Percentiles rank a stretch among this genome's conserved stretches.
phyloP scores from a whole-genome alignment of 2,329 filamentous ascomycete genomes.

The Kalmusia sp. region DNA sequence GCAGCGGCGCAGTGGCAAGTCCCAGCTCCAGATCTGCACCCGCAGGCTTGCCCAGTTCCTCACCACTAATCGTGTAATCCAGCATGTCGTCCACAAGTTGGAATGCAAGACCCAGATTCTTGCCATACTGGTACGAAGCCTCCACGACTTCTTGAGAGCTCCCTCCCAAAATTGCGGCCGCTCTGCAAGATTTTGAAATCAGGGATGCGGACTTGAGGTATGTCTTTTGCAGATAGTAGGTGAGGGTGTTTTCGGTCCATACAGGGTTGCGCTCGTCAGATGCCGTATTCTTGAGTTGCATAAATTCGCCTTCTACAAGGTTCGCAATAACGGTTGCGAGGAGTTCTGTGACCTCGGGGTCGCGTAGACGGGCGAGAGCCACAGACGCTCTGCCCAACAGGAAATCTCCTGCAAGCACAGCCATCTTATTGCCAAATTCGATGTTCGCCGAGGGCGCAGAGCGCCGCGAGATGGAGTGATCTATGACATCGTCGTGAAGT shows the following conservation, averaged over 20 bases:
- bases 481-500: constrained; percentile 97
- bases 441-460: constrained; percentile 88
- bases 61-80: constrained; percentile 87
- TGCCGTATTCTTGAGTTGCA: constrained; percentile 98
- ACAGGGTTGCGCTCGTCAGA: constrained; percentile 82
- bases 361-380: constrained; percentile 84
- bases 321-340: constrained; percentile 97
- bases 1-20: constrained; percentile 87
- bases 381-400: constrained; percentile 91
- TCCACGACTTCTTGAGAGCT: constrained; percentile 81
- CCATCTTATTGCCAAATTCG: constrained; percentile 99
- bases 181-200: constrained; percentile 95
- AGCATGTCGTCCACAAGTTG: constrained; percentile 98
- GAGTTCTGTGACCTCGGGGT: constrained; percentile 93
- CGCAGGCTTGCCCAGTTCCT: constrained; percentile 90
- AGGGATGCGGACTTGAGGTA: constrained; percentile 96
- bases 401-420: constrained; percentile 96
- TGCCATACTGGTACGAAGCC: constrained; percentile 88
- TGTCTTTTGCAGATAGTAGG: constrained; percentile 97
- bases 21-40: constrained; percentile 94
- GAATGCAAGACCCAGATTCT: constrained; percentile 92
- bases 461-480: constrained; percentile 85
- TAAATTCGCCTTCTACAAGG: constrained; percentile 97
- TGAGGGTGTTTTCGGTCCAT: constrained; percentile 87
- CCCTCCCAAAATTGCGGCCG: constrained; percentile 84